phyloP scores from a whole-genome alignment of 345 rosid species.

The Pugionium cornutum region DNA sequence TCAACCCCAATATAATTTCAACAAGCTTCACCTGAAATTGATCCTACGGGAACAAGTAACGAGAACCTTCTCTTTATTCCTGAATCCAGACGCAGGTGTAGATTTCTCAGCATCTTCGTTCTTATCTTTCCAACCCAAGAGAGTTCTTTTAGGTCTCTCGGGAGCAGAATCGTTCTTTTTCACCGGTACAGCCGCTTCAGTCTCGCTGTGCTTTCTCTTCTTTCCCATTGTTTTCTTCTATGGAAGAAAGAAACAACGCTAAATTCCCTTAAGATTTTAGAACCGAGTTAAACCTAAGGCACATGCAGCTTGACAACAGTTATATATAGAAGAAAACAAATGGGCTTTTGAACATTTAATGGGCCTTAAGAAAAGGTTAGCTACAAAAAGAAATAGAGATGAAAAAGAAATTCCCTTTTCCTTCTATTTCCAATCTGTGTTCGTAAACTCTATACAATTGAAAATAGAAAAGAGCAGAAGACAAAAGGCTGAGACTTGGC shows the following conservation, averaged over 20 bases:
- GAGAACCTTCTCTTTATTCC: slow-evolving; percentile 95
- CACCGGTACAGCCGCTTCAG: slow-evolving; percentile 40
- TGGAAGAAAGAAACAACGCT: neutral
- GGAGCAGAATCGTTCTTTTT: slow-evolving; percentile 55
- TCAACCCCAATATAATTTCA: neutral
- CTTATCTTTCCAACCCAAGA: slow-evolving; percentile 82
- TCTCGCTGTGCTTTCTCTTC: slow-evolving; percentile 80
- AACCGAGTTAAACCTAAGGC: no score
- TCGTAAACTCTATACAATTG: no score
- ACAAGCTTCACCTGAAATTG: slow-evolving; percentile 62
- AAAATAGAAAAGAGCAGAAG: no score
- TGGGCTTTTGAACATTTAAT: no score
- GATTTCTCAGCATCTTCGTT: slow-evolving; percentile 38
- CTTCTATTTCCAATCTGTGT: no score
- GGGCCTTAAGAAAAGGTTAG: no score
- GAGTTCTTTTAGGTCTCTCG: slow-evolving; percentile 74
- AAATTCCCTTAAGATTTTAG: no score
- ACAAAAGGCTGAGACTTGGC: no score
- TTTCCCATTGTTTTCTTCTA: slow-evolving; percentile 50
- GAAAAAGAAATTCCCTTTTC: no score
- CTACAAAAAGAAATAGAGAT: no score
- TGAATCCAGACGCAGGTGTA: slow-evolving; percentile 41
- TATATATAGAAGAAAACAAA: no score
- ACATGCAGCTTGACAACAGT: no score
- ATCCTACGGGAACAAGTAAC: slow-evolving; percentile 94